Evolutionary conservation across 495 filamentous ascomycete genomes (phyloP).

Genomic region (Emericellopsis terricola): DNA sequence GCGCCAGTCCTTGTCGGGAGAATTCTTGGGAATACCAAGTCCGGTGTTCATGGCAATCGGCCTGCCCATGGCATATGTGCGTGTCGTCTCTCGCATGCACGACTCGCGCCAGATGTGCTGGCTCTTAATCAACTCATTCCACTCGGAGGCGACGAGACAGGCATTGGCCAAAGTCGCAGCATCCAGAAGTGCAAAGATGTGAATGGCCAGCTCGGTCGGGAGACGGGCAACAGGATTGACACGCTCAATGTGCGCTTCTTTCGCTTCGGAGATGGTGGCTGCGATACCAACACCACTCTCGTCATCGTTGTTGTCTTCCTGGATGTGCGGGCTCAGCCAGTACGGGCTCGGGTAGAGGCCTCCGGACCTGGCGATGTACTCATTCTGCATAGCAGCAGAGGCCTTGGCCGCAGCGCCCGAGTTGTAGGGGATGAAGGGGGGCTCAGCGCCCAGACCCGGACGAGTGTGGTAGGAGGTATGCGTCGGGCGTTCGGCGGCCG

Average conservation of each 20-base stretch:
- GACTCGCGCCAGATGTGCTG: conserved; percentile 62
- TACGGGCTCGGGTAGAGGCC: conserved; percentile 2
- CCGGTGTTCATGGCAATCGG: conserved; percentile 25
- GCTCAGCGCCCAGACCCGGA: conserved; percentile 28
- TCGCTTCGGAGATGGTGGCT: conserved; percentile 28
- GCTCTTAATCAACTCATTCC: conserved; percentile 42
- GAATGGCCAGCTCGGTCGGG: conserved; percentile 53
- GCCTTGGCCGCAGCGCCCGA: conserved; percentile 53
- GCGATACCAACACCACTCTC: conserved; percentile 72
- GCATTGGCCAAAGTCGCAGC: conserved; percentile 41
- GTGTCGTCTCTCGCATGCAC: conserved; percentile 48
- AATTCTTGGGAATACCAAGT: conserved; percentile 27
- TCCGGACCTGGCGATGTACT: background rate
- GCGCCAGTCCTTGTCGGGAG: conserved; percentile 57
- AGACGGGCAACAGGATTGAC: conserved; percentile 50
- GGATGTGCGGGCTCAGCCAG: conserved; percentile 2
- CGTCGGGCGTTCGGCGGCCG: conserved; percentile 6
- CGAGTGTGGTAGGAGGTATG: conserved; percentile 10
- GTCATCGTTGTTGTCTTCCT: conserved; percentile 27
- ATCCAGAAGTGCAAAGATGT: conserved; percentile 53
- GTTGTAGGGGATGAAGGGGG: conserved; percentile 33
- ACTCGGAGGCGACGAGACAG: conserved; percentile 42
- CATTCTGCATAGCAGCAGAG: conserved; percentile 31
- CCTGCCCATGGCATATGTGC: conserved; percentile 30
- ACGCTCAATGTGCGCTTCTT: conserved; percentile 14